These are phyloP conservation scores for Fusarium pseudonygamai DNA, from an alignment of 2,329 filamentous ascomycete species.

Conservation along the genomic window DNA sequence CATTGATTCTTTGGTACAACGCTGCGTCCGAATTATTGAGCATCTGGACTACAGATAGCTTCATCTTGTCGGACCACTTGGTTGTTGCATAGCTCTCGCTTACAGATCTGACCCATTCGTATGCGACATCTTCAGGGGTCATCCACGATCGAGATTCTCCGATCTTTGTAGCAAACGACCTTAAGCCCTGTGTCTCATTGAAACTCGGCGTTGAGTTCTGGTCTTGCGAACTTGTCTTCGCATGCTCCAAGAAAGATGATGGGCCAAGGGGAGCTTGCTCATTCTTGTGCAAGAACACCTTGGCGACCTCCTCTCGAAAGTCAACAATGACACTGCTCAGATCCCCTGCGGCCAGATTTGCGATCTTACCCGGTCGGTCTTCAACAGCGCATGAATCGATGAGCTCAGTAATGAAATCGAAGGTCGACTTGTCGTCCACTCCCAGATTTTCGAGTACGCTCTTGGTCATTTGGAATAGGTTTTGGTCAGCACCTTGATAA, in stretches of 20 bases:
- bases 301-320: constrained; percentile 64
- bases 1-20: constrained; percentile 58
- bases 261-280: constrained; percentile 63
- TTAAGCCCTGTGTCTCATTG: constrained; percentile 62
- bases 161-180: constrained; percentile 60
- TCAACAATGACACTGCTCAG: constrained; percentile 58
- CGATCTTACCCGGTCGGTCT: constrained; percentile 60
- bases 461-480: constrained; percentile 64
- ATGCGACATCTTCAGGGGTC: constrained; percentile 65
- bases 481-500: constrained; percentile 65
- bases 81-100: constrained; percentile 61
- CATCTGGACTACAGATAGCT: constrained; percentile 65
- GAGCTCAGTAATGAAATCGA: constrained; percentile 59
- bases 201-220: constrained; percentile 58
- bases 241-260: constrained; percentile 71
- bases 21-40: constrained; percentile 63
- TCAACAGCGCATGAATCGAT: constrained; percentile 63
- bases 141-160: constrained; percentile 58
- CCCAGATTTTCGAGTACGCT: constrained; percentile 65
- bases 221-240: constrained; percentile 64
- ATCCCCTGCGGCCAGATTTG: constrained; percentile 58
- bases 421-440: constrained; percentile 58
- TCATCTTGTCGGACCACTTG: constrained; percentile 68
- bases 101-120: constrained; percentile 65
- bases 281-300: constrained; percentile 62